These are phyloP conservation scores for Ganoderma leucocontextum DNA, from an alignment of 1,284 basidiomycete genomes.

Conservation along the genomic window DNA sequence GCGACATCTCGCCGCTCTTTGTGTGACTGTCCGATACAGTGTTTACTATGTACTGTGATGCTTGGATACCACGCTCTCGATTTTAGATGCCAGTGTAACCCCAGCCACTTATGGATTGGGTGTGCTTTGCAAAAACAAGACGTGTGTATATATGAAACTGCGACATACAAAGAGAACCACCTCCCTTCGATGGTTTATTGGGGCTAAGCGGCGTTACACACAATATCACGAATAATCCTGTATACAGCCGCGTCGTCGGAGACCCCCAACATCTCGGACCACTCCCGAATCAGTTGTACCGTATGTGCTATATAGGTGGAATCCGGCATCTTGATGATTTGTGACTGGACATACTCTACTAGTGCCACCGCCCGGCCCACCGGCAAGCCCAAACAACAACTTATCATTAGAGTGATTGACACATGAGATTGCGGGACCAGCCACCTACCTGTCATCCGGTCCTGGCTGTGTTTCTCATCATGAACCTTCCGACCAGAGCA, in stretches of 20 bases:
- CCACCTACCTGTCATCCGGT: too few species aligned
- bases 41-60: background rate
- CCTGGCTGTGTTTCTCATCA: background rate
- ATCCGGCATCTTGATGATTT: background rate
- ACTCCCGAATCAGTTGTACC: background rate
- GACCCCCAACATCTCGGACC: background rate
- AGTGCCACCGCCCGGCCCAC: too few species aligned
- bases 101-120: background rate
- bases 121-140: background rate
- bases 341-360: background rate
- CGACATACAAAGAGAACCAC: too few species aligned
- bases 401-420: background rate
- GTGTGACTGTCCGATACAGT: background rate
- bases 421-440: too few species aligned
- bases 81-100: background rate
- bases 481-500: background rate
- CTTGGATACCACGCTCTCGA: background rate
- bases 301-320: background rate
- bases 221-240: background rate
- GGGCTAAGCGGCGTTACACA: background rate
- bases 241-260: background rate
- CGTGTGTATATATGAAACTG: too few species aligned
- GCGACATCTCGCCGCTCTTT: too few species aligned
- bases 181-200: too few species aligned
- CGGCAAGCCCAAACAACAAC: background rate